phyloP scores from a whole-genome alignment of 2,329 filamentous ascomycete species.

The Diaporthe destruens region DNA sequence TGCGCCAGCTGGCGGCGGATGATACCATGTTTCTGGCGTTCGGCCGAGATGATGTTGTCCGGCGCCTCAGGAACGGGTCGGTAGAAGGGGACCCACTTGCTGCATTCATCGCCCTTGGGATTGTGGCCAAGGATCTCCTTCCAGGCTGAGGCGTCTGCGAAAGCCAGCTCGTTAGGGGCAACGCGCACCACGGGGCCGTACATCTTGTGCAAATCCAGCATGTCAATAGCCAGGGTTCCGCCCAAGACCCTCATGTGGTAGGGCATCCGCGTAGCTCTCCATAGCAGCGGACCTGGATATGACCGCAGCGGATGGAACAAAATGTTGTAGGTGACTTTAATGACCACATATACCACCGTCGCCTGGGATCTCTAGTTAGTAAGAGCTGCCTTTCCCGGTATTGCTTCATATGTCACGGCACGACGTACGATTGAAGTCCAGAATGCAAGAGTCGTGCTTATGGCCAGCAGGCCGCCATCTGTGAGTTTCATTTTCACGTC shows the following conservation, averaged over 20 bases:
- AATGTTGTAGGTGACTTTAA: constrained; percentile 40
- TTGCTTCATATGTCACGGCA: neutral
- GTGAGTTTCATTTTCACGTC: neutral
- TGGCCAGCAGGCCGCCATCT: neutral
- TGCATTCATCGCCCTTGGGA: constrained; percentile 19
- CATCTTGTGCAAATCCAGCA: constrained; percentile 48
- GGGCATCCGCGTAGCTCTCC: constrained; percentile 40
- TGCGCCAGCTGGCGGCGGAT: constrained; percentile 35
- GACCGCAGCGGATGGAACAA: constrained; percentile 44
- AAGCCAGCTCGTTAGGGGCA: constrained; percentile 57
- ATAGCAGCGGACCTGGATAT: constrained; percentile 43
- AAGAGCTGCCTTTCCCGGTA: neutral
- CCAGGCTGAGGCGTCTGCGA: constrained; percentile 53
- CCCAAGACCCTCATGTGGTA: constrained; percentile 19
- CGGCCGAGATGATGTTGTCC: constrained; percentile 28
- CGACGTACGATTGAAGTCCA: constrained; percentile 16
- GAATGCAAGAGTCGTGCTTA: constrained; percentile 9
- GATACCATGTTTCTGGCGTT: constrained; percentile 36
- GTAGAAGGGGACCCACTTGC: constrained; percentile 25
- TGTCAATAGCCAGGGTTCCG: constrained; percentile 14
- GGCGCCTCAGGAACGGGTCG: constrained; percentile 8
- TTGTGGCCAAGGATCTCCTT: constrained; percentile 49
- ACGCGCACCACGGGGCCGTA: constrained; percentile 59
- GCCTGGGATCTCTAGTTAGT: neutral
- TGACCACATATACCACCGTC: constrained; percentile 3